These are phyloP conservation scores for Phellopilus nigrolimitatus DNA, from an alignment of 1,284 basidiomycete species.

Conservation along the genomic window DNA sequence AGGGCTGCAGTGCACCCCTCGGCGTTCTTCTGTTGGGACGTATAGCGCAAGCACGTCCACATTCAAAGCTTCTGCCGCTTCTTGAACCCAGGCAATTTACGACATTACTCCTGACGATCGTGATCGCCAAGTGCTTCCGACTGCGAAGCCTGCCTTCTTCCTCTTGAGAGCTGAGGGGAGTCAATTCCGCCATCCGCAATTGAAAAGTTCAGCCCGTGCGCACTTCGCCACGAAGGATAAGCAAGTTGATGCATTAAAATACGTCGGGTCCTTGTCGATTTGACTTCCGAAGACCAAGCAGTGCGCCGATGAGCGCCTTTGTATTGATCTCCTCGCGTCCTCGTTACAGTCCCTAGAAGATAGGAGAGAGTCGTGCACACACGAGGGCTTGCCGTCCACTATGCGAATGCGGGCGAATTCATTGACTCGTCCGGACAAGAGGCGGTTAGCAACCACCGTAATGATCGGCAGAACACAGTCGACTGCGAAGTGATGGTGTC, in stretches of 20 bases:
- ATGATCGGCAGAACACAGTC: too few relatives aligned
- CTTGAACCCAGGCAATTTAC: slow-evolving; percentile 7
- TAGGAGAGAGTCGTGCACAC: slow-evolving; percentile 25
- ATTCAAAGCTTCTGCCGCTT: slow-evolving; percentile 6
- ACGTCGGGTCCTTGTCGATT: slow-evolving; percentile 19
- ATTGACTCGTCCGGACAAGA: slow-evolving; percentile 24
- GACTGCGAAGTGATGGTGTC: too few relatives aligned
- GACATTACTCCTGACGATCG: slow-evolving; percentile 5
- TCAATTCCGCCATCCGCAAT: slow-evolving; percentile 23
- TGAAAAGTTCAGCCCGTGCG: slow-evolving; percentile 9
- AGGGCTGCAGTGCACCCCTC: slow-evolving; percentile 24
- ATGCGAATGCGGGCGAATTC: slow-evolving; percentile 10
- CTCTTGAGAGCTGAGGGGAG: slow-evolving; percentile 15
- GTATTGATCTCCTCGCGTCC: background rate
- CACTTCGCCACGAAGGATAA: slow-evolving; percentile 21
- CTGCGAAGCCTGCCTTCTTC: slow-evolving; percentile 8
- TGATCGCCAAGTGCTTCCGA: slow-evolving; percentile 11
- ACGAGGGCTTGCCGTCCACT: slow-evolving; percentile 3
- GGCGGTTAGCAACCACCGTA: slow-evolving; percentile 14
- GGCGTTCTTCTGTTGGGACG: slow-evolving; percentile 20
- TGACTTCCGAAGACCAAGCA: slow-evolving; percentile 23
- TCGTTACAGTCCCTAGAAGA: slow-evolving; percentile 21
- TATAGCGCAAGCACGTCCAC: slow-evolving; percentile 6
- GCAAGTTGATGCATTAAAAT: slow-evolving; percentile 22
- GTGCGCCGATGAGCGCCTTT: slow-evolving; percentile 14